A percentile compares a stretch with the other conserved stretches of the same genome.
Evolutionary conservation across 148 eudicot genomes (phyloP).

Genomic region (Rhododendron simsii): DNA sequence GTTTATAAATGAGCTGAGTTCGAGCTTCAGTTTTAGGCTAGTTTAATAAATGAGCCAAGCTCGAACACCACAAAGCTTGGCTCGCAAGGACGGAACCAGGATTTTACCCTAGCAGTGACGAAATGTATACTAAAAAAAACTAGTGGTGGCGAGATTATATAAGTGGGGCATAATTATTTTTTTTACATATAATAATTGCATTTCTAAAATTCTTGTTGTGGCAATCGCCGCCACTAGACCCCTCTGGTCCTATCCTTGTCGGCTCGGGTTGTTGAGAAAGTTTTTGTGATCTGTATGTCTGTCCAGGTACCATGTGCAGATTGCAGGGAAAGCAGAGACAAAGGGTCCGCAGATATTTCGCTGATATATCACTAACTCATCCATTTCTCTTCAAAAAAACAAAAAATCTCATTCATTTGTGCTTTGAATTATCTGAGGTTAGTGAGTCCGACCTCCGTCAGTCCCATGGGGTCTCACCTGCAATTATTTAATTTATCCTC

Average conservation of each 20-base stretch:
- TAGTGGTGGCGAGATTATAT: no score
- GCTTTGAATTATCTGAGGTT: constrained; percentile 9
- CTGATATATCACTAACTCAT: constrained; percentile 10
- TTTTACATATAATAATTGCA: no score
- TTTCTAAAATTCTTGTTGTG: no score
- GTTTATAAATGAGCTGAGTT: background rate
- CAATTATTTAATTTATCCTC: constrained; percentile 12
- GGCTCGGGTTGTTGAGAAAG: background rate
- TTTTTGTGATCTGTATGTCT: background rate
- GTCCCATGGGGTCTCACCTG: constrained; percentile 13
- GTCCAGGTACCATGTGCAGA: constrained; percentile 16
- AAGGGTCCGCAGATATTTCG: constrained; percentile 8
- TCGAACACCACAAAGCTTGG: background rate
- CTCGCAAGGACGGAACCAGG: background rate
- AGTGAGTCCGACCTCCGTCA: constrained; percentile 1
- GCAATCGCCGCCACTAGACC: no score
- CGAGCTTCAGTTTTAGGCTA: background rate
- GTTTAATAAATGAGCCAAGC: background rate
- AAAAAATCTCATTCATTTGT: background rate
- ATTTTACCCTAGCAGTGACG: no score
- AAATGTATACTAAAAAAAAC: no score
- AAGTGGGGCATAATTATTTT: no score
- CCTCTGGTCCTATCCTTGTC: no score
- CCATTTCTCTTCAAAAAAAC: background rate
- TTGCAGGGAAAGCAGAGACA: constrained; percentile 13